Evolutionary conservation across 495 filamentous ascomycete species (phyloP).

Genomic region (Hypoxylon fuscum): DNA sequence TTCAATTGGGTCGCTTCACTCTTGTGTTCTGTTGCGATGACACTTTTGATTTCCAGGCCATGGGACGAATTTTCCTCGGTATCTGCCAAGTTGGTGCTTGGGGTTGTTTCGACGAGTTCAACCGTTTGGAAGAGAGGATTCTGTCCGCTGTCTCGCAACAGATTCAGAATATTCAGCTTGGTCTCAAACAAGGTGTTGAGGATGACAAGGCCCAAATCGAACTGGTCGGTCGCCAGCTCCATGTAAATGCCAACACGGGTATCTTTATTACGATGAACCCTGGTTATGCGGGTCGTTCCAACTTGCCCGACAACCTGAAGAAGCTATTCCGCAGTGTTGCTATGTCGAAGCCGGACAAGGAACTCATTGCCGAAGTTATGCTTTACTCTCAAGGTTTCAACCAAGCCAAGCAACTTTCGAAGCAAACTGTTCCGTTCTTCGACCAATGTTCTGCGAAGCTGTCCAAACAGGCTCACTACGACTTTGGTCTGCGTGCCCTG

Average conservation of each 20-base stretch:
- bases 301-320: conserved; percentile 97
- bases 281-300: conserved; percentile 96
- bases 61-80: conserved; percentile 99
- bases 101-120: conserved; percentile 99
- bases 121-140: conserved; percentile 95
- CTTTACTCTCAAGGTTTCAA: conserved; percentile 99
- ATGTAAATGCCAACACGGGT: conserved; percentile 89
- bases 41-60: conserved; percentile 99
- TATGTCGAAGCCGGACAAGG: conserved; percentile 99
- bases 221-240: conserved; percentile 85
- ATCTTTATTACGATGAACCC: conserved; percentile 99
- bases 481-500: conserved; percentile 95
- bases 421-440: conserved; percentile 97
- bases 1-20: conserved; percentile 96
- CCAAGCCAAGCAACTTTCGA: conserved; percentile 89
- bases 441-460: conserved; percentile 81
- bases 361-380: conserved; percentile 99
- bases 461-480: conserved; percentile 98
- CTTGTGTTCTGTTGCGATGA: conserved; percentile 99
- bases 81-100: conserved; percentile 99
- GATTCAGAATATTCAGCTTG: conserved; percentile 98
- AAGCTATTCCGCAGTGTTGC: conserved; percentile 99
- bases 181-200: conserved; percentile 79
- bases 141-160: conserved; percentile 98
- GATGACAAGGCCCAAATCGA: conserved; percentile 89